A percentile compares a stretch with the other conserved stretches of the same genome.
Evolutionary conservation across 208 protist species (phyloP).

Genomic region (Lotmaria passim): DNA sequence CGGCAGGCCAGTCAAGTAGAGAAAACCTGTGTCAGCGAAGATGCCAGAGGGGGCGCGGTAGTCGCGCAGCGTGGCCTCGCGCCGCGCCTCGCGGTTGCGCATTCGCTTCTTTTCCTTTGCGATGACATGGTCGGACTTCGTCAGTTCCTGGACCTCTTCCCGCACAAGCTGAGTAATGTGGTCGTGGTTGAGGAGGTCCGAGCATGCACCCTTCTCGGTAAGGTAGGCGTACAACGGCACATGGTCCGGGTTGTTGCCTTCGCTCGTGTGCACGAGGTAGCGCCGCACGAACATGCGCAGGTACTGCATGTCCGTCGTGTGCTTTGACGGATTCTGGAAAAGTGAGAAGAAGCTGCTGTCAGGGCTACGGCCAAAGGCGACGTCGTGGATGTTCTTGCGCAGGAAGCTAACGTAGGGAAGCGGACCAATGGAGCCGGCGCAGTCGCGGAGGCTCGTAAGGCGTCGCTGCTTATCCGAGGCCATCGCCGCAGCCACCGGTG

Average conservation of each 20-base stretch:
- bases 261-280: slow-evolving; percentile 77
- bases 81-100: slow-evolving; percentile 13
- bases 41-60: slow-evolving; percentile 42
- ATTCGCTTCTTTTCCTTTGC: slow-evolving; percentile 27
- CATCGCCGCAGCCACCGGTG: background rate
- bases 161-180: slow-evolving; percentile 43
- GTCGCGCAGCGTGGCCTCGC: slow-evolving; percentile 21
- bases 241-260: slow-evolving; percentile 65
- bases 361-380: slow-evolving; percentile 62
- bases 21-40: slow-evolving; percentile 49
- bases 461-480: background rate
- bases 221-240: slow-evolving; percentile 65
- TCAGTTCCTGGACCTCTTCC: slow-evolving; percentile 61
- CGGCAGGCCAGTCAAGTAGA: slow-evolving; percentile 63
- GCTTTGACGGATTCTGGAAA: slow-evolving; percentile 47
- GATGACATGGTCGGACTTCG: slow-evolving; percentile 56
- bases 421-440: slow-evolving; percentile 40
- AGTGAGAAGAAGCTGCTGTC: slow-evolving; percentile 57
- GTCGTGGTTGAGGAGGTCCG: slow-evolving; percentile 40
- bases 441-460: background rate
- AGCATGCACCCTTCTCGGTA: slow-evolving; percentile 37
- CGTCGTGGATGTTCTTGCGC: slow-evolving; percentile 60
- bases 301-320: slow-evolving; percentile 72
- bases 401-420: slow-evolving; percentile 75
- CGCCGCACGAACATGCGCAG: slow-evolving; percentile 80